A percentile compares a stretch with the other conserved stretches of the same genome.
These are phyloP conservation scores for Mycena rebaudengoi DNA, from an alignment of 768 basidiomycete genomes.

Conservation along the genomic window DNA sequence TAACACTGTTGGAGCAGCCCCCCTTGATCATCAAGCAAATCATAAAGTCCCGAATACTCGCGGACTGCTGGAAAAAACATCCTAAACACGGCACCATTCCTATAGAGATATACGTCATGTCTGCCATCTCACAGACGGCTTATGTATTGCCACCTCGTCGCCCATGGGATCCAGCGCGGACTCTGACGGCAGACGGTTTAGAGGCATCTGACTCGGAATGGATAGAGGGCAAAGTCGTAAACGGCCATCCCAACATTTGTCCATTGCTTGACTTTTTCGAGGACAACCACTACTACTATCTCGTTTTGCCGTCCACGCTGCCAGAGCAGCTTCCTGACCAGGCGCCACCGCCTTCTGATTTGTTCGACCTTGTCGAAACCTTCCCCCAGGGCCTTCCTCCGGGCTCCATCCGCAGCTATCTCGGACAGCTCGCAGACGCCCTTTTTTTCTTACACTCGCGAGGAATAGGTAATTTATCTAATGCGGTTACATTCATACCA, in stretches of 20 bases:
- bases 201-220: slow-evolving; percentile 51
- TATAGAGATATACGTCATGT: slow-evolving; percentile 97
- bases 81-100: slow-evolving; percentile 95
- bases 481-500: not conserved
- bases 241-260: slow-evolving; percentile 96
- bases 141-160: slow-evolving; percentile 81
- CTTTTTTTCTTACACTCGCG: slow-evolving; percentile 87
- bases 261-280: slow-evolving; percentile 97
- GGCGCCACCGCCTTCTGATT: slow-evolving; percentile 73
- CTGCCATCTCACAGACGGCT: slow-evolving; percentile 82
- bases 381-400: slow-evolving; percentile 88
- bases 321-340: slow-evolving; percentile 63
- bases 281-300: slow-evolving; percentile 94
- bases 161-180: slow-evolving; percentile 78
- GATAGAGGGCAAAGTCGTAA: slow-evolving; percentile 74
- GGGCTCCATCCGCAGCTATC: slow-evolving; percentile 77
- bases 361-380: slow-evolving; percentile 94
- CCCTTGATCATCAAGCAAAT: slow-evolving; percentile 96
- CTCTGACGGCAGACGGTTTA: slow-evolving; percentile 8
- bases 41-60: slow-evolving; percentile 97
- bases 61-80: slow-evolving; percentile 99
- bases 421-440: slow-evolving; percentile 95
- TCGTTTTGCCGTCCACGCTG: slow-evolving; percentile 83
- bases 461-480: slow-evolving; percentile 76
- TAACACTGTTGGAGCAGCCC: slow-evolving; percentile 59